A percentile compares a stretch with the other conserved stretches of the same genome.
phyloP scores from a whole-genome alignment of 129 eudicot species.

The Centaurea solstitialis region DNA sequence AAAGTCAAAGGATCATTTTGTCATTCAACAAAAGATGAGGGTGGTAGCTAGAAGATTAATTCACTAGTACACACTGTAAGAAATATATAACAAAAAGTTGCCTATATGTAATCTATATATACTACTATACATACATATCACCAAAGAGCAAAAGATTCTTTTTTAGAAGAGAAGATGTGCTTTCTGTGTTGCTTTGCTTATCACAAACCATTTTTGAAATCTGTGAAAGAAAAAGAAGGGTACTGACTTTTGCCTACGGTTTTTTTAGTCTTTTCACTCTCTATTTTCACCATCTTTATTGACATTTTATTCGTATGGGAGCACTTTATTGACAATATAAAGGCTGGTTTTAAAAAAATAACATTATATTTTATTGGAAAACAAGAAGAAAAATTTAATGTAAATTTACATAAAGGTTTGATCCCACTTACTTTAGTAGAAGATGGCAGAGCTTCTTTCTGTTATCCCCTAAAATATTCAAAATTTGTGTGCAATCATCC shows the following conservation, averaged over 20 bases:
- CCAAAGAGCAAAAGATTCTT: conserved; percentile 55
- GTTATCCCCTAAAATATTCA: conserved; percentile 38
- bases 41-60: neutral
- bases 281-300: conserved; percentile 63
- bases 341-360: conserved; percentile 7
- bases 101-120: neutral
- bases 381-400: neutral
- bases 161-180: conserved; percentile 44
- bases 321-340: conserved; percentile 71
- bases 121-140: conserved; percentile 27
- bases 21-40: conserved; percentile 27
- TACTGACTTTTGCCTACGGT: conserved; percentile 28
- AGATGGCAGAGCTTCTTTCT: conserved; percentile 51
- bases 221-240: conserved; percentile 48
- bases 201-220: conserved; percentile 50
- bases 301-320: conserved; percentile 45
- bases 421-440: conserved; percentile 45
- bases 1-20: conserved; percentile 1
- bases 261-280: conserved; percentile 34
- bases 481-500: conserved; percentile 43
- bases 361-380: conserved; percentile 21
- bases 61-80: neutral
- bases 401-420: conserved; percentile 37
- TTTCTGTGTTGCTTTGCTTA: conserved; percentile 43
- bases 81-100: neutral